These are phyloP conservation scores for Periconia sp. DNA, from an alignment of 2,329 filamentous ascomycete genomes.

Conservation along the genomic window DNA sequence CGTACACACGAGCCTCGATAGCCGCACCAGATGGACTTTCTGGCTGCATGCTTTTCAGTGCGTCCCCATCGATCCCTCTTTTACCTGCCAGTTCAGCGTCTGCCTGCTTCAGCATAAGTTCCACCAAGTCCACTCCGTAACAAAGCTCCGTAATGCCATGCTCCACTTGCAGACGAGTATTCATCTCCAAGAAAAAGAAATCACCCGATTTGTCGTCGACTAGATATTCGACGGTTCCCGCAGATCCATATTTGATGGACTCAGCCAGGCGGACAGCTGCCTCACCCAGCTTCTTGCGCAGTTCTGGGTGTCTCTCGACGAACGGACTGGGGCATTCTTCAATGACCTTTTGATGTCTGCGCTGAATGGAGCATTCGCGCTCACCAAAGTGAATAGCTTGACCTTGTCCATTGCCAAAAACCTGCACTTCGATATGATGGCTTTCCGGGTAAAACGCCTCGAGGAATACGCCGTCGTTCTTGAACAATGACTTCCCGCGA, in stretches of 20 bases:
- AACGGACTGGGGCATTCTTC: slow-evolving; percentile 85
- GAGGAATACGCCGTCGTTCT: slow-evolving; percentile 80
- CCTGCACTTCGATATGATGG: slow-evolving; percentile 85
- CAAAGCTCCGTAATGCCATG: slow-evolving; percentile 61
- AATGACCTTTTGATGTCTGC: slow-evolving; percentile 86
- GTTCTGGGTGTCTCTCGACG: slow-evolving; percentile 52
- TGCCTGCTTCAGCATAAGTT: slow-evolving; percentile 59
- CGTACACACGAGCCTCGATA: slow-evolving; percentile 59
- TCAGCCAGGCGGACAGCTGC: slow-evolving; percentile 69
- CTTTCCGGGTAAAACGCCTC: slow-evolving; percentile 80
- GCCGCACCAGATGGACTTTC: slow-evolving; percentile 49
- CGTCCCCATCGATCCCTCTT: slow-evolving; percentile 46
- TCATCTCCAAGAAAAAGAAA: slow-evolving; percentile 70
- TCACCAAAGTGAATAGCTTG: slow-evolving; percentile 83
- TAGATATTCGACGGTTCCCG: slow-evolving; percentile 88
- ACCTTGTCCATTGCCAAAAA: slow-evolving; percentile 81
- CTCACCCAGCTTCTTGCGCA: slow-evolving; percentile 63
- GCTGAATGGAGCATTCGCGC: slow-evolving; percentile 83
- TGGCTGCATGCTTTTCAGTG: slow-evolving; percentile 48
- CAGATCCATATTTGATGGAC: slow-evolving; percentile 71
- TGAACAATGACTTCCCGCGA: slow-evolving; percentile 77
- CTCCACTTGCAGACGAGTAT: slow-evolving; percentile 61
- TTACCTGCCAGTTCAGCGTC: slow-evolving; percentile 52
- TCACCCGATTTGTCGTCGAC: slow-evolving; percentile 79
- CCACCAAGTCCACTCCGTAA: slow-evolving; percentile 57